Evolutionary conservation across 1,284 basidiomycete species (phyloP).

Genomic region (Ganoderma leucocontextum): DNA sequence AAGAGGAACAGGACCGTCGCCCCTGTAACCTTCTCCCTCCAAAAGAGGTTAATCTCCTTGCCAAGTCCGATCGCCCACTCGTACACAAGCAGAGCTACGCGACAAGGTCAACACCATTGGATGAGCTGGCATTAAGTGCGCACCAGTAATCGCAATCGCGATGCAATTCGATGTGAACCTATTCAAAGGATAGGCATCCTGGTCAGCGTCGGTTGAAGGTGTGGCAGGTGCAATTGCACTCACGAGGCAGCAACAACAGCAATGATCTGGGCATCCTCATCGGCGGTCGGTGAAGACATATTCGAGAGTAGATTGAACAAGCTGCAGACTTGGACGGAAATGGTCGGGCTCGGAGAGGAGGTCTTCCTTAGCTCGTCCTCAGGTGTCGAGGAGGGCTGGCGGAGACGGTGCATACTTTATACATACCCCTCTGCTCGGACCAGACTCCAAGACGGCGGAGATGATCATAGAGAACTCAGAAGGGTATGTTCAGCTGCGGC

Average conservation of each 20-base stretch:
- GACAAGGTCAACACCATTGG: background rate
- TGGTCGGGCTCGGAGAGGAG: background rate
- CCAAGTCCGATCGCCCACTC: slow-evolving; percentile 22
- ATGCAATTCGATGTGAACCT: background rate
- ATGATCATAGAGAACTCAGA: background rate
- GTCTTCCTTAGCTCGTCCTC: background rate
- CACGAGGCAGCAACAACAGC: background rate
- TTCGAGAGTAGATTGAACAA: no score
- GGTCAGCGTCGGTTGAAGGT: background rate
- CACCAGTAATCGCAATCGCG: background rate
- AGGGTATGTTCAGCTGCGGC: background rate
- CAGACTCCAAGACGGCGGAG: background rate
- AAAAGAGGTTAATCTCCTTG: slow-evolving; percentile 23
- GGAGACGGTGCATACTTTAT: background rate
- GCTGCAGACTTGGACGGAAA: background rate
- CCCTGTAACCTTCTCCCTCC: slow-evolving; percentile 14
- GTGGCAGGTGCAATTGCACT: background rate
- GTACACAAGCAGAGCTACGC: slow-evolving; percentile 18
- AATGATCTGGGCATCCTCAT: background rate
- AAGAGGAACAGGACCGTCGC: slow-evolving; percentile 19
- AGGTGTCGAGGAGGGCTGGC: background rate
- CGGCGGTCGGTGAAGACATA: background rate
- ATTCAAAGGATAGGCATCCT: background rate
- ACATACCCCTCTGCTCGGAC: background rate
- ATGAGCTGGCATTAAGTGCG: background rate